These are phyloP conservation scores for Pseudoscleropodium purum DNA, from an alignment of 225 moss, liverwort and hornwort genomes.

Conservation along the genomic window DNA sequence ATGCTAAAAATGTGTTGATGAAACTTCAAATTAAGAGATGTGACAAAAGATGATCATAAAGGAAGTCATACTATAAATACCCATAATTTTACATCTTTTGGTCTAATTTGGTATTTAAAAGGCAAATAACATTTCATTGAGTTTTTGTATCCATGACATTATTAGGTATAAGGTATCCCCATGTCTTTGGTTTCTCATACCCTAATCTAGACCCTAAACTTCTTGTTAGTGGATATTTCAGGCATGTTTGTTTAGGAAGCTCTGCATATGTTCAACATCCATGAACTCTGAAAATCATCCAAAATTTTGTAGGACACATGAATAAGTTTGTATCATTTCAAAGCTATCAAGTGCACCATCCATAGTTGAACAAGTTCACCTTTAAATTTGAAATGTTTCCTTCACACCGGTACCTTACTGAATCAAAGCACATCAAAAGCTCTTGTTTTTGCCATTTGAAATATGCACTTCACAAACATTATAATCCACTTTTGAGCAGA, in stretches of 20 bases:
- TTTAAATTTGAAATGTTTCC: background rate
- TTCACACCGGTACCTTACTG: fast-evolving
- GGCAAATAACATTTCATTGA: background rate
- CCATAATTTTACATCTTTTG: background rate
- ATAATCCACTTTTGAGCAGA: background rate
- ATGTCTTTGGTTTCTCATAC: background rate
- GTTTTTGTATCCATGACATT: background rate
- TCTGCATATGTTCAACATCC: background rate
- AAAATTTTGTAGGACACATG: background rate
- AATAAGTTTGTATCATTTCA: too few relatives aligned
- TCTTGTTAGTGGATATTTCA: background rate
- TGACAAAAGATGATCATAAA: background rate
- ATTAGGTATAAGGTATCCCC: fast-evolving
- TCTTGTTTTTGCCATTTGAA: background rate
- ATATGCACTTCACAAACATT: background rate
- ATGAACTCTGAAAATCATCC: background rate
- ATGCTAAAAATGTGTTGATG: too few relatives aligned
- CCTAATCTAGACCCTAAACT: background rate
- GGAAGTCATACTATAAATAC: background rate
- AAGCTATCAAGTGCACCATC: background rate
- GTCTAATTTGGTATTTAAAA: background rate
- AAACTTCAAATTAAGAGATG: background rate
- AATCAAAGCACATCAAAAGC: background rate
- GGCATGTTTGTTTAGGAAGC: background rate
- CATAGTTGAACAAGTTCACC: background rate